phyloP scores from a whole-genome alignment of 495 filamentous ascomycete species.

The Diplogelasinospora grovesii region DNA sequence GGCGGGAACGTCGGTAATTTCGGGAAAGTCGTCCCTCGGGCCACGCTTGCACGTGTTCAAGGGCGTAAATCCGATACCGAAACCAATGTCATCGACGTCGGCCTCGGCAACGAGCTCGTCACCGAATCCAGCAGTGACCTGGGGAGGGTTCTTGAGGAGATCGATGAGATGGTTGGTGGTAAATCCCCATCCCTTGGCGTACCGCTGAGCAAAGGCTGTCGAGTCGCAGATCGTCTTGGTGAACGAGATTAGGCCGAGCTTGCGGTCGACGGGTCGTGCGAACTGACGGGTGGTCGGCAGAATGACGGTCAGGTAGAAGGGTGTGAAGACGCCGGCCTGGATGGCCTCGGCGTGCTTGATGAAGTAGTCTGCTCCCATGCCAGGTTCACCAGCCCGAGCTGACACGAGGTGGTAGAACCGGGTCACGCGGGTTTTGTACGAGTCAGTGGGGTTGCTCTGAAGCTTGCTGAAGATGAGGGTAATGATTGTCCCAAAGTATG shows the following conservation, averaged over 20 bases:
- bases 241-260: constrained; percentile 85
- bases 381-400: constrained; percentile 60
- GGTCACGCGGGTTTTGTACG: constrained; percentile 71
- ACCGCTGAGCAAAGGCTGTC: constrained; percentile 64
- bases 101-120: constrained; percentile 76
- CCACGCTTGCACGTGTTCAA: constrained; percentile 76
- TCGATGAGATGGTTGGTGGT: constrained; percentile 81
- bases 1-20: constrained; percentile 66
- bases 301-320: constrained; percentile 77
- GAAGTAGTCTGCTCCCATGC: constrained; percentile 84
- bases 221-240: constrained; percentile 85
- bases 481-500: constrained; percentile 74
- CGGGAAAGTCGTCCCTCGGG: constrained; percentile 68
- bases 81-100: constrained; percentile 89
- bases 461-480: constrained; percentile 76
- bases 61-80: constrained; percentile 87
- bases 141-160: constrained; percentile 78
- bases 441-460: constrained; percentile 68
- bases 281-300: constrained; percentile 83
- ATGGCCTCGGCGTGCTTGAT: constrained; percentile 72
- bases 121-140: constrained; percentile 50
- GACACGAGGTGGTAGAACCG: constrained; percentile 90
- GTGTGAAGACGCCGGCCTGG: constrained; percentile 72
- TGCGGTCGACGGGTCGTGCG: constrained; percentile 80
- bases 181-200: constrained; percentile 81